Conservation (phyloP, 164 flowering plant genomes). For the Umbellularia californica region DNA sequence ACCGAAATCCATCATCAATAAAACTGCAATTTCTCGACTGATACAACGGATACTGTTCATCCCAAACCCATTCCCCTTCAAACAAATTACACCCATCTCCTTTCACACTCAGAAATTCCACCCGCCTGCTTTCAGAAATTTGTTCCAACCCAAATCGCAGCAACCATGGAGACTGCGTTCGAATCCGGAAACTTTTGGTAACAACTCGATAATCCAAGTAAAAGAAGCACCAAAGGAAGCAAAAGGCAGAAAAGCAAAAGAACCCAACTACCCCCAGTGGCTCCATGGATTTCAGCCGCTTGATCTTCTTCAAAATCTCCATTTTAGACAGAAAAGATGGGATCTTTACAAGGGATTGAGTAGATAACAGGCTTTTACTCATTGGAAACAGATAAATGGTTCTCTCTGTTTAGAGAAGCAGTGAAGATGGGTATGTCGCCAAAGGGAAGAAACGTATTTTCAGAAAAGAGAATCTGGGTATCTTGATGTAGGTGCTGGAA, state of each 20-base stretch:
- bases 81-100: constrained; percentile 56
- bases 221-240: constrained; percentile 51
- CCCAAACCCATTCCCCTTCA: constrained; percentile 85
- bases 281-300: constrained; percentile 46
- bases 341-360: constrained; percentile 16
- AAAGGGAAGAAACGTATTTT: not conserved
- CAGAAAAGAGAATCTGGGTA: not conserved
- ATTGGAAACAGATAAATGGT: constrained; percentile 13
- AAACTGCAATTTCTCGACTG: constrained; percentile 57
- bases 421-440: not conserved
- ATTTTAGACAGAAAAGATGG: constrained; percentile 12
- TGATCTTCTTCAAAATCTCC: constrained; percentile 46
- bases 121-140: constrained; percentile 2
- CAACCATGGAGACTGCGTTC: constrained; percentile 33
- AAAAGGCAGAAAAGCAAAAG: constrained; percentile 28
- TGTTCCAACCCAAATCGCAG: constrained; percentile 30
- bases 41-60: constrained; percentile 69
- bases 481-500: no score
- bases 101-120: constrained; percentile 31
- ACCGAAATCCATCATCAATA: constrained; percentile 74
- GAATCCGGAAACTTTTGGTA: constrained; percentile 29
- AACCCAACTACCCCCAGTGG: constrained; percentile 56
- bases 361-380: constrained; percentile 23
- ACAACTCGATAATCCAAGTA: constrained; percentile 62
- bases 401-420: not conserved